phyloP scores from a whole-genome alignment of 2,329 filamentous ascomycete species.

The Fusarium multiceps region DNA sequence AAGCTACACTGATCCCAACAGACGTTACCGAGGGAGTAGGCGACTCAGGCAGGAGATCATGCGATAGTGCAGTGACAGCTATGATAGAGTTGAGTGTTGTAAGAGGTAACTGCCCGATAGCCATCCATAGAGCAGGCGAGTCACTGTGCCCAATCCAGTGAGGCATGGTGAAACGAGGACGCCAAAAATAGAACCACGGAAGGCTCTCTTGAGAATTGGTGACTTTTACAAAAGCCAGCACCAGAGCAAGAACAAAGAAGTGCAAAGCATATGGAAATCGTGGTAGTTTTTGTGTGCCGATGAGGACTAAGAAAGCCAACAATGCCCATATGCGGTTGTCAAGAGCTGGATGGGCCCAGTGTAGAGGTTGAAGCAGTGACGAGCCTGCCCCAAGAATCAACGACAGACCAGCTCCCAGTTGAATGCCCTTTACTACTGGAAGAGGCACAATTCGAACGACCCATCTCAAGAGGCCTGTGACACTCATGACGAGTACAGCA shows the following conservation, averaged over 20 bases:
- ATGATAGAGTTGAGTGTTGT: conserved; percentile 94
- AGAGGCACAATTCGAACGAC: conserved; percentile 81
- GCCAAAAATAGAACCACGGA: conserved; percentile 69
- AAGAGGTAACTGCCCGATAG: conserved; percentile 87
- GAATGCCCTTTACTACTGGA: conserved; percentile 93
- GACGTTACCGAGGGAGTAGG: conserved; percentile 77
- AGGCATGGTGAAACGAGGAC: conserved; percentile 60
- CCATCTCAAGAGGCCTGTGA: conserved; percentile 81
- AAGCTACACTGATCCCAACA: conserved; percentile 82
- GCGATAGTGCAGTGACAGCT: conserved; percentile 82
- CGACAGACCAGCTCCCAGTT: conserved; percentile 89
- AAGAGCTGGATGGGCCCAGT: conserved; percentile 74
- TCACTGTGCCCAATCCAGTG: conserved; percentile 47
- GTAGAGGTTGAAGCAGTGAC: conserved; percentile 73
- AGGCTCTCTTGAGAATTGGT: conserved; percentile 51
- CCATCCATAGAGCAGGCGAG: conserved; percentile 64
- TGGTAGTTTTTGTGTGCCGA: conserved; percentile 73
- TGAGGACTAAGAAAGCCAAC: conserved; percentile 76
- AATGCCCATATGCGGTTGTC: conserved; percentile 85
- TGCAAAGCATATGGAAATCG: conserved; percentile 82
- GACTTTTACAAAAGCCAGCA: conserved; percentile 66
- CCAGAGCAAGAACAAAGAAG: conserved; percentile 75
- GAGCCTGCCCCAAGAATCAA: conserved; percentile 82
- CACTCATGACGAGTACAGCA: conserved; percentile 79
- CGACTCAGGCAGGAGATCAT: conserved; percentile 78